These are phyloP conservation scores for Stagonosporopsis rhizophila DNA, from an alignment of 2,329 filamentous ascomycete genomes.

Conservation along the genomic window DNA sequence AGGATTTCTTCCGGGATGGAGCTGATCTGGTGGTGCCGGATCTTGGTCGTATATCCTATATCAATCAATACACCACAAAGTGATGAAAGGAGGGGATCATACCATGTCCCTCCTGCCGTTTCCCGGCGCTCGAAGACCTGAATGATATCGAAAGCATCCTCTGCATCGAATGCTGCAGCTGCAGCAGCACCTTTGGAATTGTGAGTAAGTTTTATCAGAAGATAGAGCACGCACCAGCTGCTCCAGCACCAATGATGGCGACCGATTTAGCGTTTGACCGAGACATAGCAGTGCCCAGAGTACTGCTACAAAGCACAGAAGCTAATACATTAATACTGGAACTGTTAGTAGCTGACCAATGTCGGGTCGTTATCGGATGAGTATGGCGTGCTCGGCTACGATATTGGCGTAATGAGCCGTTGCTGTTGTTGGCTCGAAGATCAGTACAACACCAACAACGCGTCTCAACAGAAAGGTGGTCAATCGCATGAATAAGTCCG, in stretches of 20 bases:
- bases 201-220: conserved; percentile 3
- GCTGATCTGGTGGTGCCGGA: conserved; percentile 43
- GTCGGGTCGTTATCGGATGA: conserved; percentile 5
- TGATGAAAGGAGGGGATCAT: not conserved
- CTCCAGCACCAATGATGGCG: conserved; percentile 30
- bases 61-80: not conserved
- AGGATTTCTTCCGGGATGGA: conserved; percentile 56
- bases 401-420: conserved; percentile 11
- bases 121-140: conserved; percentile 47
- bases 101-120: conserved; percentile 48
- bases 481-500: not conserved
- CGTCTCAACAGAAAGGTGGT: not conserved
- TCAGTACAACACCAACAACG: not conserved
- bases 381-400: conserved; percentile 20
- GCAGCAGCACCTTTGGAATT: conserved; percentile 37
- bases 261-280: conserved; percentile 13
- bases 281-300: conserved; percentile 36
- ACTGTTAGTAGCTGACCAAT: conserved; percentile 2
- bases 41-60: conserved; percentile 61
- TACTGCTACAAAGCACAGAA: conserved; percentile 6
- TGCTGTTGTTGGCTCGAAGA: conserved; percentile 11
- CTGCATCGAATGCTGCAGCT: conserved; percentile 46
- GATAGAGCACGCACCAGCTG: conserved; percentile 28
- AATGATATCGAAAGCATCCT: conserved; percentile 44
- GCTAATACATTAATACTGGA: conserved; percentile 6